phyloP scores from a whole-genome alignment of 176 grass and related monocot genomes.

The Cenchrus fungigraminus region DNA sequence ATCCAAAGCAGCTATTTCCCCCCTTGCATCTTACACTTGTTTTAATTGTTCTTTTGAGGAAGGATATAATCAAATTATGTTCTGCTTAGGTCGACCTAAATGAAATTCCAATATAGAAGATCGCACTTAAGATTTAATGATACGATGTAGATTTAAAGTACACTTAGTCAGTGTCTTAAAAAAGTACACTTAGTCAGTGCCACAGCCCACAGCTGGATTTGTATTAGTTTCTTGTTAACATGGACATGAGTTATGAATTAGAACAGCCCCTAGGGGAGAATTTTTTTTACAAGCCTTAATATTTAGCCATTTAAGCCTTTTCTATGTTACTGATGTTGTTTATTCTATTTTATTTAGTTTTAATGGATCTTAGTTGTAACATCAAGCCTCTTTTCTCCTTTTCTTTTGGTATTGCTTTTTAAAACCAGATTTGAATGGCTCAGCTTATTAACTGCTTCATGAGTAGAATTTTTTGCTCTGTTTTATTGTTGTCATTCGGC shows the following conservation, averaged over 20 bases:
- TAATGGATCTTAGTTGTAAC: not conserved
- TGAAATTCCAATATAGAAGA: constrained; percentile 3
- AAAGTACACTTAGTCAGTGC: constrained; percentile 11
- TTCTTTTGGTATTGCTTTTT: constrained; percentile 14
- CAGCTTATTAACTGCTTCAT: constrained; percentile 7
- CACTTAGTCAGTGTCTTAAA: not conserved
- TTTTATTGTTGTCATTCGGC: constrained; percentile 26
- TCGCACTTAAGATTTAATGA: not conserved
- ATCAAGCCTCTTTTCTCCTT: not conserved
- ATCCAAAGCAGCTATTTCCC: constrained; percentile 8
- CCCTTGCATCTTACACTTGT: not conserved
- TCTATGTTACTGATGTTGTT: not conserved
- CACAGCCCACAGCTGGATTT: not conserved
- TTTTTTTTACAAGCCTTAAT: not conserved
- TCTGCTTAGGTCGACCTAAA: not conserved
- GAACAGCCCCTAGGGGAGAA: not conserved
- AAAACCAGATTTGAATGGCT: constrained; percentile 21
- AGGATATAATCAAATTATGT: not conserved
- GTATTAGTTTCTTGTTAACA: constrained; percentile 36
- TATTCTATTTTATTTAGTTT: not conserved
- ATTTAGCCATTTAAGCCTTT: not conserved
- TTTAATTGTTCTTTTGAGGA: constrained; percentile 22
- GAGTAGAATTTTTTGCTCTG: not conserved
- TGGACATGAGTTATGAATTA: constrained; percentile 13
- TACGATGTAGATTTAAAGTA: constrained; percentile 8